Evolutionary conservation across 495 filamentous ascomycete species (phyloP).

Genomic region (Aspergillus diversus): DNA sequence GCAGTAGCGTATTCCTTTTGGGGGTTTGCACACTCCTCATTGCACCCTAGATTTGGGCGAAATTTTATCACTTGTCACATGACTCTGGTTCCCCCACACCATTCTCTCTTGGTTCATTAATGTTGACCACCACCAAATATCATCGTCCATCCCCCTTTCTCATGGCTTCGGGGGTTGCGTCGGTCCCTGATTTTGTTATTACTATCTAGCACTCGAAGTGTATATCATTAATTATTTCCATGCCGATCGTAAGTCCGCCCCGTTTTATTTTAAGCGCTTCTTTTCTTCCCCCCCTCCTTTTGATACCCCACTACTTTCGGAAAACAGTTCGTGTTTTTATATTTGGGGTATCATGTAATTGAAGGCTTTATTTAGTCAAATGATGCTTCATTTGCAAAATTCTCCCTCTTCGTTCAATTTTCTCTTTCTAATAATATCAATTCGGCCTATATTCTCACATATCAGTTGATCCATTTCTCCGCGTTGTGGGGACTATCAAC

Average conservation of each 20-base stretch:
- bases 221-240: constrained; percentile 33
- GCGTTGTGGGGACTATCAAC: constrained; percentile 5
- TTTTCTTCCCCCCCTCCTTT: constrained; percentile 19
- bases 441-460: not conserved
- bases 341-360: constrained; percentile 10
- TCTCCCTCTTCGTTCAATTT: not conserved
- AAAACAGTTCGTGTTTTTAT: constrained; percentile 11
- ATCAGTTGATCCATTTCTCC: constrained; percentile 5
- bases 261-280: constrained; percentile 11
- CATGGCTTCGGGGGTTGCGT: constrained; percentile 19
- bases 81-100: constrained; percentile 39
- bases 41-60: constrained; percentile 10
- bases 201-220: constrained; percentile 3
- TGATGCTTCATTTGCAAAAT: not conserved
- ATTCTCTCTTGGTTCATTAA: constrained; percentile 10
- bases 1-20: constrained; percentile 24
- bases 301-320: constrained; percentile 25
- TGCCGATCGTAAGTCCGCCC: constrained; percentile 48
- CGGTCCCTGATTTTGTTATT: constrained; percentile 1
- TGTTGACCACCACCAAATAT: constrained; percentile 7
- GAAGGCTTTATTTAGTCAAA: constrained; percentile 8
- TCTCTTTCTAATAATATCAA: constrained; percentile 3
- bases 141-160: constrained; percentile 15
- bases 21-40: constrained; percentile 20
- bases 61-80: constrained; percentile 39